These are phyloP conservation scores for Alternaria brassicicola DNA, from an alignment of 2,329 filamentous ascomycete genomes.

Conservation along the genomic window DNA sequence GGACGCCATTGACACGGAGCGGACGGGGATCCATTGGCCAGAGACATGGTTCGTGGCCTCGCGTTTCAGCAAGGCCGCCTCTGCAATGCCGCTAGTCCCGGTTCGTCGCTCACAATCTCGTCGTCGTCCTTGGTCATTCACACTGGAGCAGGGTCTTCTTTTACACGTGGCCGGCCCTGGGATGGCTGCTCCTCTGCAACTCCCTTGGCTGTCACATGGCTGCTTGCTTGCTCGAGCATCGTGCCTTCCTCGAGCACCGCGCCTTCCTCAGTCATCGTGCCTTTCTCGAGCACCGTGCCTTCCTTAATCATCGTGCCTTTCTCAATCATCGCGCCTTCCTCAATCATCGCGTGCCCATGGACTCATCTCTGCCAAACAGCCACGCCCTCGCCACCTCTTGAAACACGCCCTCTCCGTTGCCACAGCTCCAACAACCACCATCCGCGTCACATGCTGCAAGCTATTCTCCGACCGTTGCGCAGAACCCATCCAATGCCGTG, in stretches of 20 bases:
- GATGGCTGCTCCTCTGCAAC: neutral
- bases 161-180: conserved; percentile 20
- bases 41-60: conserved; percentile 22
- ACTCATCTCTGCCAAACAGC: conserved; percentile 8
- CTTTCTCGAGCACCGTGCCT: conserved; percentile 2
- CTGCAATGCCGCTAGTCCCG: conserved; percentile 3
- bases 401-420: conserved; percentile 28
- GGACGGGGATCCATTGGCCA: conserved; percentile 18
- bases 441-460: neutral
- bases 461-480: conserved; percentile 6
- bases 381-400: conserved; percentile 22
- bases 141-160: neutral
- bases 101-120: conserved; percentile 1
- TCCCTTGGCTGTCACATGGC: conserved; percentile 2
- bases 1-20: conserved; percentile 15
- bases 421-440: conserved; percentile 13
- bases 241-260: conserved; percentile 1
- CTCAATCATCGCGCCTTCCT: conserved; percentile 1
- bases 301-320: neutral
- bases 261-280: neutral
- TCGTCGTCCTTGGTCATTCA: neutral
- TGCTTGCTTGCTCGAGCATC: neutral
- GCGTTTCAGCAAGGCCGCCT: conserved; percentile 23
- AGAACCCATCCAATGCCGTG: neutral
- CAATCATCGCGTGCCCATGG: too few relatives aligned